A percentile compares a stretch with the other conserved stretches of the same genome.
Conservation (phyloP, 1,284 basidiomycete genomes). For the Cryptococcus sp. region DNA sequence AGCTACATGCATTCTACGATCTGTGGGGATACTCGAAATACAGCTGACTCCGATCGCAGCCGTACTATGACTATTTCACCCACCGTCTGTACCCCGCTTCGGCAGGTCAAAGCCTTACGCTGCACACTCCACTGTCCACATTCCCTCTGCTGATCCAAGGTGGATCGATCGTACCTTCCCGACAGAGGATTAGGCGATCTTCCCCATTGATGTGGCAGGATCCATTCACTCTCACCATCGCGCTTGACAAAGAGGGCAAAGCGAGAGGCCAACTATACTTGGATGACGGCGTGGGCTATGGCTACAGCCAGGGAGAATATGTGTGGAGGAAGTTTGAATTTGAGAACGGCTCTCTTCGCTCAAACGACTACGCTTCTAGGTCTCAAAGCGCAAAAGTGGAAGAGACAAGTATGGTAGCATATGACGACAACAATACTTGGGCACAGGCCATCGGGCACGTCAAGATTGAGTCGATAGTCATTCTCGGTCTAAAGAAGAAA, state of each 20-base stretch:
- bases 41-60: conserved; percentile 53
- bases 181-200: conserved; percentile 81
- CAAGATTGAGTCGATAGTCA: conserved; percentile 73
- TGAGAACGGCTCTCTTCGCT: conserved; percentile 47
- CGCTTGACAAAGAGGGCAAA: conserved; percentile 65
- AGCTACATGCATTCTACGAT: no score
- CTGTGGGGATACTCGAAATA: neutral
- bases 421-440: conserved; percentile 62
- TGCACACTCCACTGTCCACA: conserved; percentile 74
- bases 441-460: conserved; percentile 67
- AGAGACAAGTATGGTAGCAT: conserved; percentile 48
- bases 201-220: conserved; percentile 86
- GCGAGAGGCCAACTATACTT: conserved; percentile 88
- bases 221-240: conserved; percentile 88
- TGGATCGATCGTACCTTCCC: conserved; percentile 84
- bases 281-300: conserved; percentile 89
- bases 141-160: conserved; percentile 87
- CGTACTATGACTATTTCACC: conserved; percentile 94
- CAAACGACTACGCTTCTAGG: conserved; percentile 7
- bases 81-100: conserved; percentile 66
- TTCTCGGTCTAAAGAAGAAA: conserved; percentile 67
- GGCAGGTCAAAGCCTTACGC: conserved; percentile 65
- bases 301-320: conserved; percentile 73
- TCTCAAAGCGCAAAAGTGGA: conserved; percentile 33
- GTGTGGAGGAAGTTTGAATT: conserved; percentile 79